Evolutionary conservation across 1,284 basidiomycete genomes (phyloP), one percentile per base, ranked within the genome.

Genomic region (Wallemia hederae): DNA sequence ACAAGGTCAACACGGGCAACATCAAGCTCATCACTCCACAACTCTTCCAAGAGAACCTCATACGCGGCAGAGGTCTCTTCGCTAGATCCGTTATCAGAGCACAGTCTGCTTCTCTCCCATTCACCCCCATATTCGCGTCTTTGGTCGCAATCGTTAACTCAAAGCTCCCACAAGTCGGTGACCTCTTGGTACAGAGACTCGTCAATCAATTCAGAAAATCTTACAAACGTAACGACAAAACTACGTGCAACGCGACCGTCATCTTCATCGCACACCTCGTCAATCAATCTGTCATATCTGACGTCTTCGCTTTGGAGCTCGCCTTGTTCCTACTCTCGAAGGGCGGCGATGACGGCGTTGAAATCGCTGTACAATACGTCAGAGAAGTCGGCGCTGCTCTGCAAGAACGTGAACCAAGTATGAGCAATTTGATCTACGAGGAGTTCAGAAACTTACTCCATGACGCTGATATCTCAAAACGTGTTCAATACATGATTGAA

Each of bases 401-500:
- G 2, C 75, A 82, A 0, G 92, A 98, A 74, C 87, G 89, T 70
- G 85, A 86, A 1, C 88, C 92, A 24, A 90, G 91, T 70, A 90
- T 88, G 63, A 96, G 88, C 68, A 84, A 87, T 39, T 83, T 81
- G 59, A 83, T 96, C 55, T 97, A 82, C 69, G 94, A 97, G 70
- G 83, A 90, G 34, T 97, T 98, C 78, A 82, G 92, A 59, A 86
- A 88, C 0, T 89, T 97, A 3, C 74, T 99, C 55, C 94, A 98
- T 72, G 94, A 98, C 70, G 90, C 88, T 57, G 74, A 78, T 49
- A 92, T 98, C 71, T 88, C 85, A 68, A 91, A 97, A 68, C 81
- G 94, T 65, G 89, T 96, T 26, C 92, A 98, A 69, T 99, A 96
- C 73, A 97, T 97, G 94, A 90, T 99, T 67, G 94, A 98, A 72